These are phyloP conservation scores for Arctium minus DNA, from an alignment of 129 eudicot genomes.

Conservation along the genomic window DNA sequence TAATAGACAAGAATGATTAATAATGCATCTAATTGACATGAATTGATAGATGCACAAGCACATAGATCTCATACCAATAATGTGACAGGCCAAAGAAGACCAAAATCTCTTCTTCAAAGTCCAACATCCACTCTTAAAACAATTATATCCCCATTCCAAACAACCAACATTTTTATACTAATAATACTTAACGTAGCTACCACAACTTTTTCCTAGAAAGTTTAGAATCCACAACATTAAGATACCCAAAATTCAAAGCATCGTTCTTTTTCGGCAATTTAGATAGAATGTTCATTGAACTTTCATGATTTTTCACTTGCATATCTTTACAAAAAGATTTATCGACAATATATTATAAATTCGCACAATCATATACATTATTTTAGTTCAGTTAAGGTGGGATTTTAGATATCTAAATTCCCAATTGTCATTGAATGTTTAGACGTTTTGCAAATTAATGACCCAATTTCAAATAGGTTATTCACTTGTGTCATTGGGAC, in stretches of 20 bases:
- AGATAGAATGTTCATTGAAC: neutral
- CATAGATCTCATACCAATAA: neutral
- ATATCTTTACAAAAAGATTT: neutral
- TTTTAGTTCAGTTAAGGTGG: neutral
- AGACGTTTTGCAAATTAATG: neutral
- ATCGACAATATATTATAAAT: neutral
- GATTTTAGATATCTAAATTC: slow-evolving; percentile 1
- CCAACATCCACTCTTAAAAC: neutral
- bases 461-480: neutral
- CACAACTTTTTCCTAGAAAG: neutral
- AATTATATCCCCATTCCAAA: neutral
- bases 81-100: neutral
- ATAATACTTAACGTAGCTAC: neutral
- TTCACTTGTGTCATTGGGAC: neutral
- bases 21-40: neutral
- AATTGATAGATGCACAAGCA: neutral
- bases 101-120: neutral
- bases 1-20: slow-evolving; percentile 13
- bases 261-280: neutral
- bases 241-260: neutral
- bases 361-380: neutral
- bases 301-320: neutral
- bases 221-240: neutral
- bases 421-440: neutral
- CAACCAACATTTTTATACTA: neutral